Percentiles rank a stretch among this genome's conserved stretches.
Evolutionary conservation across 2,329 filamentous ascomycete species (phyloP).

Genomic region (Paecilomyces fulvus): DNA sequence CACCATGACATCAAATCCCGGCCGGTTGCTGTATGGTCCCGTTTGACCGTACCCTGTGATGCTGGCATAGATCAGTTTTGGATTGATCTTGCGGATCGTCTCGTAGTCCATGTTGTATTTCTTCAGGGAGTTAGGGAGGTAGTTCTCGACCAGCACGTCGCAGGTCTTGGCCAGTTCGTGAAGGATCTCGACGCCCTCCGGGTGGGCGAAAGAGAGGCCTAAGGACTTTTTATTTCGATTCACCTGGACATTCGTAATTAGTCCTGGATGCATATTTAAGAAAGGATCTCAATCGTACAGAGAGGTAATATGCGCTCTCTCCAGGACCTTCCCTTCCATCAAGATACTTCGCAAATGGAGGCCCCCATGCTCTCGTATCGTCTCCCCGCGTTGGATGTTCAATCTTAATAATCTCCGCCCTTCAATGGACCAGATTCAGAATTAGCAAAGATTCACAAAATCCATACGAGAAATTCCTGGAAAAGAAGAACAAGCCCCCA

Average conservation of each 20-base stretch:
- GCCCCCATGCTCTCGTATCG: constrained; percentile 15
- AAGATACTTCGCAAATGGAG: constrained; percentile 1
- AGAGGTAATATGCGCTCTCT: constrained; percentile 8
- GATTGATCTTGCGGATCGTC: constrained; percentile 72
- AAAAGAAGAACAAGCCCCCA: not conserved
- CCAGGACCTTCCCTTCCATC: constrained; percentile 2
- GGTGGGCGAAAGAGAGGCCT: constrained; percentile 72
- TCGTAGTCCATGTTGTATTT: constrained; percentile 90
- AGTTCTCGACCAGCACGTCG: constrained; percentile 95
- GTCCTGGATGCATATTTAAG: not conserved
- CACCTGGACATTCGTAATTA: constrained; percentile 43
- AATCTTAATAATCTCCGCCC: constrained; percentile 20
- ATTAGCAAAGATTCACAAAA: not conserved
- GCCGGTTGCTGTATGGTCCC: constrained; percentile 75
- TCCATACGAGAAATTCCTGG: not conserved
- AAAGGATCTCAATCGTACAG: not conserved
- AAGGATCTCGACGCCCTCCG: constrained; percentile 66
- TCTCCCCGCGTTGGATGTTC: constrained; percentile 29
- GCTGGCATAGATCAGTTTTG: constrained; percentile 81
- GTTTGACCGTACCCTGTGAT: constrained; percentile 97
- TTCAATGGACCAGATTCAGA: not conserved
- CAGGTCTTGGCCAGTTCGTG: constrained; percentile 68
- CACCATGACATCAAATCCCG: constrained; percentile 98
- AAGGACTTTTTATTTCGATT: constrained; percentile 90
- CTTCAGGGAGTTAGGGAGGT: constrained; percentile 77